Base-by-base conservation (phyloP, 2,329 filamentous ascomycete species). In the Aspergillus carbonarius region DNA sequence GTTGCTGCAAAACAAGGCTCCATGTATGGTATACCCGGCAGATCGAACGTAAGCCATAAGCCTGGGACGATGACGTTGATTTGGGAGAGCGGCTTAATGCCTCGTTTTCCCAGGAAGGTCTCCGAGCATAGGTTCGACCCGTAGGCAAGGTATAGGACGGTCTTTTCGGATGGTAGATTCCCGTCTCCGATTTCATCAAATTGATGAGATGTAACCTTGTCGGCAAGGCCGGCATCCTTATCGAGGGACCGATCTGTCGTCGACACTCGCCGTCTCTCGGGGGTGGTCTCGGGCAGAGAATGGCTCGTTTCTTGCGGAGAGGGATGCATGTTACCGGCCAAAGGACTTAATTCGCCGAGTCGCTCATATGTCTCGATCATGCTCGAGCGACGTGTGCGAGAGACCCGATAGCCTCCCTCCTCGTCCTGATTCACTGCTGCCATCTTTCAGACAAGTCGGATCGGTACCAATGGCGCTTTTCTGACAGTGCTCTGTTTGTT, bases 1-100 rank as follows among this genome's bases (percentile, higher is more conserved):
- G 88, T 89, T 69, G 96, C 96, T 58, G 92, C 92, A 73, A 98
- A 97, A 74, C 93, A 96, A 0, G 95, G 93, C 75, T 98, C 95
- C 12, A 77, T 71, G 77, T 98, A 98, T 0, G 95, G 91, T 0
- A 97, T 70, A 1, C 92, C 93, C 0, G 92, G 86, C 0, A 98
- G 84, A 71, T 95, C 89, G 73, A 99, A 97, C 6, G 88, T 90
- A 54, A 99, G 80, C 51, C 85, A 82, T 49, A 98, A 80, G 5
- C 85, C 83, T 0, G 95, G 95, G 2, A 92, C 91, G 5, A 89
- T 84, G 7, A 96, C 93, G 69, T 92, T 92, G 70, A 93, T 78
- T 63, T 90, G 85, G 39, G 91, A 92, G 13, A 98, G 69, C 0
- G 95, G 95, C 25, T 84, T 85, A 76, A 98, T 93, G 60, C 88